phyloP scores from a whole-genome alignment of 2,329 filamentous ascomycete genomes.

The Penicillium glabrum region DNA sequence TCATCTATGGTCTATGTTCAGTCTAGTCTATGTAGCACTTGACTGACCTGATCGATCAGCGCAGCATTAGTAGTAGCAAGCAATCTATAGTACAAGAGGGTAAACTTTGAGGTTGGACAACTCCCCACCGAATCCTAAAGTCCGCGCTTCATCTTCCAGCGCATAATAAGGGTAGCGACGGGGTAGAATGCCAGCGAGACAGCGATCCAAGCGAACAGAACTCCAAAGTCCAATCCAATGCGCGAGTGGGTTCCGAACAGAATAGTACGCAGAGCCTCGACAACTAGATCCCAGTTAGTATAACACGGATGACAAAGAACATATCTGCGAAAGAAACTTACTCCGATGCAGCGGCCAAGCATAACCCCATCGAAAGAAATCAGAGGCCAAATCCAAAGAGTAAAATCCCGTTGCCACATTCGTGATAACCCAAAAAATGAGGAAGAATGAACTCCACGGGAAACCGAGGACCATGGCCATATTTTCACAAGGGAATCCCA shows the following conservation, averaged over 20 bases:
- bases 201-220: constrained; percentile 58
- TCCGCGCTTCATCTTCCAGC: constrained; percentile 33
- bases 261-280: constrained; percentile 60
- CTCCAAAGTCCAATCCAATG: constrained; percentile 61
- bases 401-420: constrained; percentile 64
- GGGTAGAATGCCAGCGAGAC: constrained; percentile 29
- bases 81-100: too few relatives aligned
- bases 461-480: constrained; percentile 62
- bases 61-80: background rate
- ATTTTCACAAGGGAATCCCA: constrained; percentile 66
- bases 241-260: constrained; percentile 60
- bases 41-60: background rate
- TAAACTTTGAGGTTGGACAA: background rate
- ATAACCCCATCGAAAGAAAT: constrained; percentile 63
- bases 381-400: constrained; percentile 57
- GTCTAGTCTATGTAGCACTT: background rate
- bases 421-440: constrained; percentile 68
- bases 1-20: background rate
- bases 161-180: constrained; percentile 30
- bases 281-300: constrained; percentile 40
- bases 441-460: constrained; percentile 62
- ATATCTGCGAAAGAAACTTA: constrained; percentile 26
- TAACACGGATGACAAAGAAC: background rate
- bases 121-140: background rate
- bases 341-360: constrained; percentile 63